A percentile compares a stretch with the other conserved stretches of the same genome.
Evolutionary conservation across 1,284 basidiomycete genomes (phyloP).

Genomic region (Cryptococcus deneoformans): DNA sequence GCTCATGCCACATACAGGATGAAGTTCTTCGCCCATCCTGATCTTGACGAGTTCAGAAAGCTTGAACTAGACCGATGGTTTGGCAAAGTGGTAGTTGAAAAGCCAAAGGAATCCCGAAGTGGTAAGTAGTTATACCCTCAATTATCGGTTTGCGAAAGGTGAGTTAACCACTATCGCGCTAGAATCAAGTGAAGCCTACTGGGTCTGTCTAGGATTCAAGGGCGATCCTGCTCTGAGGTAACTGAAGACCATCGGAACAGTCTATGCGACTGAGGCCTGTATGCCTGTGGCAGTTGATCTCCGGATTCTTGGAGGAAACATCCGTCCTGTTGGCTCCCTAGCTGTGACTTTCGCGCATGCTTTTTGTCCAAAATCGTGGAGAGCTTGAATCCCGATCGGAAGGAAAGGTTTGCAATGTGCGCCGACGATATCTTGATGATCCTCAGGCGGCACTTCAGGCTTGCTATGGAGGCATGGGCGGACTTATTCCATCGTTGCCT

Average conservation of each 20-base stretch:
- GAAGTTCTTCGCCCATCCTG: slow-evolving; percentile 48
- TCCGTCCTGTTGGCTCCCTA: too few species aligned
- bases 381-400: too few species aligned
- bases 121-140: slow-evolving; percentile 19
- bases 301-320: too few species aligned
- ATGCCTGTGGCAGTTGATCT: neutral
- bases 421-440: too few species aligned
- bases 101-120: slow-evolving; percentile 43
- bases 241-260: neutral
- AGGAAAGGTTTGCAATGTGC: too few species aligned
- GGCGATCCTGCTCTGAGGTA: slow-evolving; percentile 10
- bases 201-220: slow-evolving; percentile 47
- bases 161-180: neutral
- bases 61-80: slow-evolving; percentile 39
- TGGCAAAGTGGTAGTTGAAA: slow-evolving; percentile 39
- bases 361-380: too few species aligned
- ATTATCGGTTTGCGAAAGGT: neutral
- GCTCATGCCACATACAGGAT: slow-evolving; percentile 20
- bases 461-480: too few species aligned
- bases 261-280: neutral
- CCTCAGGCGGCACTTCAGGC: too few species aligned
- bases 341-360: too few species aligned
- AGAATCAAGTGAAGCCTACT: slow-evolving; percentile 50
- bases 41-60: slow-evolving; percentile 41
- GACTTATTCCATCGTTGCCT: too few species aligned